Conservation (phyloP, 805 yeast genomes). For the Candida tallmaniae region DNA sequence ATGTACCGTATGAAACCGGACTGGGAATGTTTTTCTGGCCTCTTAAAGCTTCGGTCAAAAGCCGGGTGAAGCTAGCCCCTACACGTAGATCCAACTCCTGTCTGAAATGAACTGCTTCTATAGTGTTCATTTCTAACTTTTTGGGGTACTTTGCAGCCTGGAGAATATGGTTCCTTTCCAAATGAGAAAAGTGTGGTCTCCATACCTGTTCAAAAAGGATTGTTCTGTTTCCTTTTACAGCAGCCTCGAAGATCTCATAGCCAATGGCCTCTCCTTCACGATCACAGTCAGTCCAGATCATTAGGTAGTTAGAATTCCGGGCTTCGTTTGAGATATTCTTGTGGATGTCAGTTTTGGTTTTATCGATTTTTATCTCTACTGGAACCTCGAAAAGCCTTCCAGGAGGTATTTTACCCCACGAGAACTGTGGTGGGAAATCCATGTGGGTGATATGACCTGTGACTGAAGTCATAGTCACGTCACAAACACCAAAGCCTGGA, state of each 20-base stretch:
- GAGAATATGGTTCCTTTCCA: slow-evolving; percentile 69
- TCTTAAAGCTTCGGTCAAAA: slow-evolving; percentile 56
- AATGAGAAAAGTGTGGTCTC: slow-evolving; percentile 84
- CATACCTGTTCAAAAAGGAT: slow-evolving; percentile 45
- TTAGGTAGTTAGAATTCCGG: slow-evolving; percentile 52
- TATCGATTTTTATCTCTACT: slow-evolving; percentile 33
- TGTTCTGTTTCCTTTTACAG: slow-evolving; percentile 44
- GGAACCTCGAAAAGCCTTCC: slow-evolving; percentile 71
- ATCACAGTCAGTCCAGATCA: slow-evolving; percentile 99
- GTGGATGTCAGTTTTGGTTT: slow-evolving; percentile 9
- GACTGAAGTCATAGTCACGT: slow-evolving; percentile 89
- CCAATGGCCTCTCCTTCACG: slow-evolving; percentile 95
- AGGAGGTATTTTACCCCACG: slow-evolving; percentile 66
- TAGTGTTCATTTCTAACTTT: slow-evolving; percentile 59
- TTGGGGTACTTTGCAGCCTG: slow-evolving; percentile 71
- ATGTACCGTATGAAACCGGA: slow-evolving; percentile 76
- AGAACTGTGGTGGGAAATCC: slow-evolving; percentile 59
- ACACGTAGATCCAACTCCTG: slow-evolving; percentile 84
- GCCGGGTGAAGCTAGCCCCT: slow-evolving; percentile 84
- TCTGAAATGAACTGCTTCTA: slow-evolving; percentile 81
- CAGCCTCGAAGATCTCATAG: slow-evolving; percentile 72
- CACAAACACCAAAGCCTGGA: slow-evolving; percentile 57
- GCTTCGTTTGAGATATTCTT: slow-evolving; percentile 66
- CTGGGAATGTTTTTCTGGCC: slow-evolving; percentile 24
- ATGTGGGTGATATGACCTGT: slow-evolving; percentile 74